These are phyloP conservation scores for Rhizopogon sp. DNA, from an alignment of 768 basidiomycete species.

Conservation along the genomic window DNA sequence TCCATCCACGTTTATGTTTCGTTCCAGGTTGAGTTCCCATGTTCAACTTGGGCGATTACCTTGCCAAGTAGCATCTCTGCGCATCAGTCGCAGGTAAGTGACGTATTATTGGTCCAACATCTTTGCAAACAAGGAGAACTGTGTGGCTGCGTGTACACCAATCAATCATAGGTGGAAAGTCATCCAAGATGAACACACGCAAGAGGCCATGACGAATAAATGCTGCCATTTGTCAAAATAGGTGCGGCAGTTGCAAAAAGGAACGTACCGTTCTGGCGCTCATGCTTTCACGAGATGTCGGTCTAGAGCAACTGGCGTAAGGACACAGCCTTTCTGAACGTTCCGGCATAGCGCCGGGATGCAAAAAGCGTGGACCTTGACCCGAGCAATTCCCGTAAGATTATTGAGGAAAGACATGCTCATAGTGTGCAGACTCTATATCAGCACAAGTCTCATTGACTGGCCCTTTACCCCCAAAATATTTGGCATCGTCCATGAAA, in stretches of 20 bases:
- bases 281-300: neutral
- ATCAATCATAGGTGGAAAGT: neutral
- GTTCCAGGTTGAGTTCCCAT: neutral
- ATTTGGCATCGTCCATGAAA: neutral
- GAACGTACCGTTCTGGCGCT: neutral
- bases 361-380: neutral
- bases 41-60: neutral
- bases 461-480: neutral
- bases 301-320: neutral
- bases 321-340: neutral
- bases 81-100: neutral
- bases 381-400: neutral
- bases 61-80: neutral
- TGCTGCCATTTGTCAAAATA: neutral
- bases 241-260: neutral
- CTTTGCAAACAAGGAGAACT: neutral
- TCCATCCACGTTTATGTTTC: too few species aligned
- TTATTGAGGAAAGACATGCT: neutral
- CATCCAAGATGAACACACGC: neutral
- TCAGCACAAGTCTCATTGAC: neutral
- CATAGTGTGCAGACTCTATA: neutral
- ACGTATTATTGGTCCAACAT: neutral
- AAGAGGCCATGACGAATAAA: neutral
- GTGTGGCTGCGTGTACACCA: neutral
- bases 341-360: neutral